phyloP scores from a whole-genome alignment of 768 basidiomycete genomes.

The Lentinus tigrinus region DNA sequence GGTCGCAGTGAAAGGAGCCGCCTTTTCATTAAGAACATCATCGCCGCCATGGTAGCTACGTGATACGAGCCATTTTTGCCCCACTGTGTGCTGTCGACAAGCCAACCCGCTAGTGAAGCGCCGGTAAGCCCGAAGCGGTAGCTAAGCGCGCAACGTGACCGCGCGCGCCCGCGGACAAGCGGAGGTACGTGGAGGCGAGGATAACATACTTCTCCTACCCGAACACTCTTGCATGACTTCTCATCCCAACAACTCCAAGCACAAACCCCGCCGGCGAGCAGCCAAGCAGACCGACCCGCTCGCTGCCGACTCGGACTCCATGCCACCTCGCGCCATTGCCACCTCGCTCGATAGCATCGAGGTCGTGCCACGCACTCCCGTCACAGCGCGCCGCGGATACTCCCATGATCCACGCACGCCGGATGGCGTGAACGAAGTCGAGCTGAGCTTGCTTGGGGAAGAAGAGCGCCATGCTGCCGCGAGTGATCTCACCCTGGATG shows the following conservation, averaged over 20 bases:
- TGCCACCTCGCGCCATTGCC: constrained; percentile 24
- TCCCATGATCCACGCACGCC: constrained; percentile 13
- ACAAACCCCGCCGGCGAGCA: constrained; percentile 15
- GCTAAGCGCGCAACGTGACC: too few species aligned
- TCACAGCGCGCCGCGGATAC: constrained; percentile 16
- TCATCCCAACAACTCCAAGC: not conserved
- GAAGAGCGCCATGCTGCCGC: constrained; percentile 51
- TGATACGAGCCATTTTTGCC: too few species aligned
- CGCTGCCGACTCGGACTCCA: constrained; percentile 13
- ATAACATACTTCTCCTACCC: not conserved
- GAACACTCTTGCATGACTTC: constrained; percentile 9
- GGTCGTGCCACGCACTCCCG: constrained; percentile 28
- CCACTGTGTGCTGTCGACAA: too few species aligned
- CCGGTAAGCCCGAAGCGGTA: too few species aligned
- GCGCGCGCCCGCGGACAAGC: not conserved
- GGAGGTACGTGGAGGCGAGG: not conserved
- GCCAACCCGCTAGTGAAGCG: too few species aligned
- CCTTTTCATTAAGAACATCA: too few species aligned
- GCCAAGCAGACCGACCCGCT: constrained; percentile 1
- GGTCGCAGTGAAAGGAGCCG: too few species aligned
- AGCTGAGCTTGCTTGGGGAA: constrained; percentile 59
- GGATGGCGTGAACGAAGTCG: constrained; percentile 48
- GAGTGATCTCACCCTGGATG: constrained; percentile 40
- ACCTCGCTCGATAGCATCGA: constrained; percentile 30
- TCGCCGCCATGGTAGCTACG: too few species aligned